These are phyloP conservation scores for Diaporthe citri DNA, from an alignment of 2,329 filamentous ascomycete genomes.

Conservation along the genomic window DNA sequence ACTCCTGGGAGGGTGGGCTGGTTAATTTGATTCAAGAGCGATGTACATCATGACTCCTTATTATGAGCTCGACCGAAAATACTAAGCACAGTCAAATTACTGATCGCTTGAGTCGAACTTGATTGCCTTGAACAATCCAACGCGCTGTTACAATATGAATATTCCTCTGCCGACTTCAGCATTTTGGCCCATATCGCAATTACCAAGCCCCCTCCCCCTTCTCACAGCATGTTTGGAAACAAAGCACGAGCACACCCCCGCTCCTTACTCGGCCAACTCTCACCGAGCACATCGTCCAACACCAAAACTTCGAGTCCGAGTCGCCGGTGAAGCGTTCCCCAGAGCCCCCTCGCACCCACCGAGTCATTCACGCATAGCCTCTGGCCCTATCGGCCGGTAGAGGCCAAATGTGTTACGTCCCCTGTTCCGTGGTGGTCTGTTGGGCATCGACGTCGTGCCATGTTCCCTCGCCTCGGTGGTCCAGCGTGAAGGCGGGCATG, in stretches of 20 bases:
- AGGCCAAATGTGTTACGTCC: not conserved
- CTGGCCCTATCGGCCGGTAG: not conserved
- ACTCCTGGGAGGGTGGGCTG: slow-evolving; percentile 13
- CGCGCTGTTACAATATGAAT: no score
- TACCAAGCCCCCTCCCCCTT: not conserved
- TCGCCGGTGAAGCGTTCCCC: slow-evolving; percentile 7
- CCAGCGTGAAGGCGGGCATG: not conserved
- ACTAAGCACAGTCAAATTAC: not conserved
- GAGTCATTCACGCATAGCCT: not conserved
- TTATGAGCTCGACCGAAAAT: slow-evolving; percentile 16
- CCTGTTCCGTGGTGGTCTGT: not conserved
- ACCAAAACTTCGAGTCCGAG: not conserved
- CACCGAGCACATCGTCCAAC: not conserved
- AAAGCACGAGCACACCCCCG: not conserved
- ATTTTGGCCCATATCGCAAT: not conserved
- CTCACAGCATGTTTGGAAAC: not conserved
- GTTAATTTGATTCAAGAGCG: not conserved
- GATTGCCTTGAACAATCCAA: not conserved
- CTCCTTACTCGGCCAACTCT: not conserved
- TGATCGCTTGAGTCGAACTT: not conserved
- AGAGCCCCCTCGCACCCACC: not conserved
- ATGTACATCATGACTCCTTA: slow-evolving; percentile 12
- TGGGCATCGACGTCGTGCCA: slow-evolving; percentile 26
- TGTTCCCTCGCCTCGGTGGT: not conserved
- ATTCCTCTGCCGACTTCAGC: not conserved